Conservation (phyloP, 225 moss, liverwort and hornwort species). For the Pleurozium schreberi region DNA sequence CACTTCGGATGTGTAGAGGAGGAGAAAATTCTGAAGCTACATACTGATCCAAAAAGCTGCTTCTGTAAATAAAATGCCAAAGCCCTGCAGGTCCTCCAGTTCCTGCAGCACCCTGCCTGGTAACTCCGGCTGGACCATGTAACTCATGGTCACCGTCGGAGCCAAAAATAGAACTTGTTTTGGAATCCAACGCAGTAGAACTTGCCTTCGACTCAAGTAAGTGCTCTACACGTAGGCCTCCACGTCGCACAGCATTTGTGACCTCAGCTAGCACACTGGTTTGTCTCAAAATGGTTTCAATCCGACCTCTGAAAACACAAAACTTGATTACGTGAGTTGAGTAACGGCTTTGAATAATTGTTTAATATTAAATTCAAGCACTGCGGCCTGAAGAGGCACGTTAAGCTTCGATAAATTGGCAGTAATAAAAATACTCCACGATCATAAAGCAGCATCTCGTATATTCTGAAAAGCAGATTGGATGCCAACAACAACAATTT, state of each 20-base stretch:
- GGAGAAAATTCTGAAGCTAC: constrained; percentile 91
- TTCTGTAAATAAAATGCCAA: constrained; percentile 93
- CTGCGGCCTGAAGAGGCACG: not conserved
- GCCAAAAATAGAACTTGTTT: constrained; percentile 24
- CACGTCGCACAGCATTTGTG: constrained; percentile 52
- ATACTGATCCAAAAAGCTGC: constrained; percentile 90
- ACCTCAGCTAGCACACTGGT: constrained; percentile 74
- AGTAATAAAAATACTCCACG: not conserved
- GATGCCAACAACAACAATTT: not conserved
- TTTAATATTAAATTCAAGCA: not conserved
- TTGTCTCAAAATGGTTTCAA: constrained; percentile 72
- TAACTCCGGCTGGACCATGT: constrained; percentile 19
- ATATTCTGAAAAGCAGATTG: not conserved
- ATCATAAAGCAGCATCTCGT: not conserved
- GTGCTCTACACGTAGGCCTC: constrained; percentile 75
- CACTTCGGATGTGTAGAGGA: constrained; percentile 48
- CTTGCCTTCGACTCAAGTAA: constrained; percentile 46
- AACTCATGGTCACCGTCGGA: constrained; percentile 34
- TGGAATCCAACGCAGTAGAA: constrained; percentile 18
- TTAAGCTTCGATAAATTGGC: not conserved
- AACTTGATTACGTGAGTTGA: not conserved
- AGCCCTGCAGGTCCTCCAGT: constrained; percentile 80
- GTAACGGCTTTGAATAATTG: not conserved
- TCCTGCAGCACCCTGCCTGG: constrained; percentile 27
- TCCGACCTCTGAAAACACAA: constrained; percentile 51